Evolutionary conservation across 192 early-diverging fungal species (phyloP), one percentile per base, ranked within the genome.

Genomic region (Funneliformis geosporum): DNA sequence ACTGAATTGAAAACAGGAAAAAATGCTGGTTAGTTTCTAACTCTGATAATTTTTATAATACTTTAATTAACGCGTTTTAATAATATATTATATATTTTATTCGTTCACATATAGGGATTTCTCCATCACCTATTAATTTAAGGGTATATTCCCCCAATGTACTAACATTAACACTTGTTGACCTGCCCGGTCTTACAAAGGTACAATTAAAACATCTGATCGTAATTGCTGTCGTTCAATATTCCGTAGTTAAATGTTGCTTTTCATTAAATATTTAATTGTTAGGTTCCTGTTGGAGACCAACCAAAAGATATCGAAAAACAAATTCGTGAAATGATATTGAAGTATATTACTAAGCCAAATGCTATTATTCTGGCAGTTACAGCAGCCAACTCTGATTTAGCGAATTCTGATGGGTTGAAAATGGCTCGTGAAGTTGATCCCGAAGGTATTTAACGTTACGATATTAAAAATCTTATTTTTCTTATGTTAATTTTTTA

Each of bases 271-370:
- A 60, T 73, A n/a, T 21, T 40, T 46, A 72, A 10, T 60, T 12
- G 18, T 73, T 81, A 87, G 93, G 92, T 99, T 40, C 98, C 98
- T 64, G 96, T 99, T 73, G 97, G 97, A 50, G 97, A 98, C 84
- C 98, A 99, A 89, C 98, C 98, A 71, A 96, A 96, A 84, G 96
- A 99, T 80, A 99, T 99, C 84, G 98, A 99, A 83, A 94, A 91
- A 82, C 95, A 96, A 84, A 99, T 99, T 79, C 90, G 92, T 68
- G 97, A 99, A 59, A 99, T 99, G 98, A 92, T 99, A 73, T 78
- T 97, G 78, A 96, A 98, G 81, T 98, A 97, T 81, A 97, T 98
- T 85, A 92, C 92, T 60, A 99, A 99, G 85, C 95, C 93, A 69
- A 99, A 98, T 80, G 91, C 95, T 40, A 99, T 99, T 80, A 99